Evolutionary conservation across 495 filamentous ascomycete genomes (phyloP).

Genomic region (Hypoxylon trugodes): DNA sequence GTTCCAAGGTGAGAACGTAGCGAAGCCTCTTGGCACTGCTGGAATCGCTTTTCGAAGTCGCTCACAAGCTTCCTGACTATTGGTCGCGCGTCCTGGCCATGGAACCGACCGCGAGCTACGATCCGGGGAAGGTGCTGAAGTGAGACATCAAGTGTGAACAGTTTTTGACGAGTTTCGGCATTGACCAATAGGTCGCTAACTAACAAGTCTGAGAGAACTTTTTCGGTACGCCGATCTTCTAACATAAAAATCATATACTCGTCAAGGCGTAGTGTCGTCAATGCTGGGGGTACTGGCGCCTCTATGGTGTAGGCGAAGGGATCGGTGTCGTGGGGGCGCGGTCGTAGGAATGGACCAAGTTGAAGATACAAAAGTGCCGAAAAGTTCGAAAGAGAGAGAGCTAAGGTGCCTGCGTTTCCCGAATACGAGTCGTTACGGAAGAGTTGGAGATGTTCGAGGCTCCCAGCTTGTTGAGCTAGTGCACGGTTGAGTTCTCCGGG

Average conservation of each 20-base stretch:
- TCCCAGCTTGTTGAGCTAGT: conserved; percentile 18
- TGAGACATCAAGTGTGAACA: conserved; percentile 22
- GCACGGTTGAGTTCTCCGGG: conserved; percentile 15
- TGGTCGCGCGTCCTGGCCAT: not conserved
- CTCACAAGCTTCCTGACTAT: not conserved
- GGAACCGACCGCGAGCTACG: not conserved
- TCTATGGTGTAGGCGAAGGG: not conserved
- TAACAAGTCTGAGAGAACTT: conserved; percentile 1
- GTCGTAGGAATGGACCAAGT: conserved; percentile 13
- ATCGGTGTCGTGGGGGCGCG: not conserved
- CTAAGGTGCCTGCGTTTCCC: not conserved
- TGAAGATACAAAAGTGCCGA: conserved; percentile 20
- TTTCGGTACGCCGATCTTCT: not conserved
- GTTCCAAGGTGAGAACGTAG: not conserved
- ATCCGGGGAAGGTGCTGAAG: not conserved
- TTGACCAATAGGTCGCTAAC: conserved; percentile 11
- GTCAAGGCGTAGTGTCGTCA: conserved; percentile 10
- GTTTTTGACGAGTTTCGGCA: conserved; percentile 1
- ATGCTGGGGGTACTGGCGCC: conserved; percentile 5
- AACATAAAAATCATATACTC: not conserved
- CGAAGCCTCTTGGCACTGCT: conserved; percentile 4
- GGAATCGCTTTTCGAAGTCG: not conserved
- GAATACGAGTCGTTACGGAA: not conserved
- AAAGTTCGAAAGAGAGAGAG: conserved; percentile 28
- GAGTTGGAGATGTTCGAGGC: conserved; percentile 15